phyloP scores from a whole-genome alignment of 345 rosid species.

The Salix brachista region DNA sequence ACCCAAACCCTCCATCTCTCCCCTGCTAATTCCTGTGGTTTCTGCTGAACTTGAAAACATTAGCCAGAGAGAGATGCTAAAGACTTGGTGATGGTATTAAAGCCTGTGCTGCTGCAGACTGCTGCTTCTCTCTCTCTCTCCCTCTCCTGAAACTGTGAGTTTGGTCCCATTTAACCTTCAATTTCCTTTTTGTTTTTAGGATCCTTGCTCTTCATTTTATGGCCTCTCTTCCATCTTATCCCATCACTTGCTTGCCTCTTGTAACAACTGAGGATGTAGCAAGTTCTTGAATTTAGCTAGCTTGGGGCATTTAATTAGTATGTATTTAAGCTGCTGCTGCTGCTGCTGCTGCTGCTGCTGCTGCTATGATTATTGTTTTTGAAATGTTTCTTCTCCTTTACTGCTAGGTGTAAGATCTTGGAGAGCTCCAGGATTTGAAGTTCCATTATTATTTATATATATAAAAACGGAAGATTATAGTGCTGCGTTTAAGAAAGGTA shows the following conservation, averaged over 20 bases:
- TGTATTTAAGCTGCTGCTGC: not conserved
- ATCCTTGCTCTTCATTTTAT: not conserved
- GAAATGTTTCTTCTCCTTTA: not conserved
- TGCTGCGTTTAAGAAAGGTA: not conserved
- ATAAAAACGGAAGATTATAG: not conserved
- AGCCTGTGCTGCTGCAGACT: constrained; percentile 11
- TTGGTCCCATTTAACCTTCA: constrained; percentile 26
- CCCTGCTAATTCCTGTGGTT: not conserved
- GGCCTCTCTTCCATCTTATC: not conserved
- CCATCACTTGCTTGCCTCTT: not conserved
- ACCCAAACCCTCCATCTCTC: constrained; percentile 4
- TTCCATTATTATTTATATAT: not conserved
- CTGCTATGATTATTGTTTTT: not conserved
- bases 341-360: not conserved
- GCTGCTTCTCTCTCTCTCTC: constrained; percentile 11
- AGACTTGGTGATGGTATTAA: not conserved
- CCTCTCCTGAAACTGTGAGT: constrained; percentile 11
- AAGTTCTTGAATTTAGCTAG: not conserved
- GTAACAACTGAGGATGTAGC: not conserved
- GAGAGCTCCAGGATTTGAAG: not conserved
- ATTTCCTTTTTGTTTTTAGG: constrained; percentile 18
- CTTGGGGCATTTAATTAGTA: not conserved
- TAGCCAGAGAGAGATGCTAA: not conserved
- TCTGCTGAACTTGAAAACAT: not conserved
- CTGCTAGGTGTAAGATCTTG: not conserved